Evolutionary conservation across 305 asterid species (phyloP), one percentile per base, ranked within the genome.

Genomic region (Striga hermonthica): DNA sequence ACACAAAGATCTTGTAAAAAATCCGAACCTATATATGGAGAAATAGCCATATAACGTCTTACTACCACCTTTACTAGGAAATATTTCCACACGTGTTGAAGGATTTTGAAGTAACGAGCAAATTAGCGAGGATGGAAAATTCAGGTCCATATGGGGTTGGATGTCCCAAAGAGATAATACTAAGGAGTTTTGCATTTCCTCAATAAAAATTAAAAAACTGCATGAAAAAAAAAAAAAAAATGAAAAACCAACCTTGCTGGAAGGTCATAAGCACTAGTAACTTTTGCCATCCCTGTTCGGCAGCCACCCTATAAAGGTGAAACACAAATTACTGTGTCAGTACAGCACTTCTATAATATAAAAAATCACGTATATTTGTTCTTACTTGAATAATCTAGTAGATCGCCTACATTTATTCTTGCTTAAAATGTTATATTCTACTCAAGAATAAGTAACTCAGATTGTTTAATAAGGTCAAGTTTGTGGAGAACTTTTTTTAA

Each of bases 271-370:
- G 95, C 96, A 72, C 74, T 77, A 57, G 96, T 88, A 70, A 88
- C 88, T 79, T 90, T 90, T 71, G 95, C 93, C 95, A 86, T 86
- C 78, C 97, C 97, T 57, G 97, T 90, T 72, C 91, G 87, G 75
- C 97, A 90, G 67, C 95, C 96, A 69, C 97, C 97, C 96, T 88
- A 68, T 43, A 62, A 62, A 63, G 50, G 69, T 44, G 63, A 55
- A 60, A 73, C 49, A 75, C 47, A 60, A 61, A 43, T 65, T 31
- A 63, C 50, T 39, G 7, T 39, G 70, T 71, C 34, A 71, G 56
- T 44, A 50, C 13, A 45, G 44, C 13, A 45, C 22, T 40, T 55
- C 57, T 65, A 13, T 41, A 64, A n/a, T n/a, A n/a, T n/a, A n/a
- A n/a, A n/a, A n/a, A n/a, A n/a, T n/a, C n/a, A n/a, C n/a, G n/a